phyloP scores from a whole-genome alignment of 2,329 filamentous ascomycete genomes.

The Aspergillus tamarii region DNA sequence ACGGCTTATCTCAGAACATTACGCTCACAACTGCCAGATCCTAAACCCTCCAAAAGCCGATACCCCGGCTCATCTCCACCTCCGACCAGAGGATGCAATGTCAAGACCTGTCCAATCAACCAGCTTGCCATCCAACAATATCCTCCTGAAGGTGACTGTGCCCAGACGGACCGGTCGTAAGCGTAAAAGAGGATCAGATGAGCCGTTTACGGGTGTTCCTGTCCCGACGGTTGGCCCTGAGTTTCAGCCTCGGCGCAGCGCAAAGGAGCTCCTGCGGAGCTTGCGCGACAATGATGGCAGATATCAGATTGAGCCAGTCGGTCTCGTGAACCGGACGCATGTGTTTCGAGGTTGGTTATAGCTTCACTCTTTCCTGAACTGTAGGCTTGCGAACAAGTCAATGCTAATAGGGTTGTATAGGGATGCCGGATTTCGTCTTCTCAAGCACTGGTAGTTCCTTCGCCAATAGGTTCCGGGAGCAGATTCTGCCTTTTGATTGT shows the following conservation, averaged over 20 bases:
- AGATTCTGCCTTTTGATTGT: slow-evolving; percentile 74
- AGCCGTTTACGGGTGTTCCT: slow-evolving; percentile 60
- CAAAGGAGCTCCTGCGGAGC: slow-evolving; percentile 44
- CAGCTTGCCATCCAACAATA: slow-evolving; percentile 75
- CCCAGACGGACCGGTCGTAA: slow-evolving; percentile 86
- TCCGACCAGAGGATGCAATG: slow-evolving; percentile 78
- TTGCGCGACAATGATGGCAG: slow-evolving; percentile 70
- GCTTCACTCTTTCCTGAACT: neutral
- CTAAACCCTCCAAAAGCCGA: slow-evolving; percentile 50
- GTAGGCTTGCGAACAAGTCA: neutral
- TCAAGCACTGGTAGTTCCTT: slow-evolving; percentile 70
- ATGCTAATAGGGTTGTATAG: slow-evolving; percentile 37
- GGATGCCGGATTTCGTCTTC: slow-evolving; percentile 84
- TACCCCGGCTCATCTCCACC: slow-evolving; percentile 66
- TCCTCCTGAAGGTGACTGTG: slow-evolving; percentile 83
- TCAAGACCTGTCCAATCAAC: slow-evolving; percentile 78
- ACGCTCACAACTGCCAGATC: slow-evolving; percentile 40
- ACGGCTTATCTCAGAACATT: neutral
- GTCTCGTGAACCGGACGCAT: slow-evolving; percentile 77
- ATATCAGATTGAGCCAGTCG: slow-evolving; percentile 72
- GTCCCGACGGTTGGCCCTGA: slow-evolving; percentile 30
- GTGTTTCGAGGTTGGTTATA: slow-evolving; percentile 71
- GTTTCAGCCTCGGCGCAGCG: slow-evolving; percentile 24
- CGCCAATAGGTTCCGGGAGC: slow-evolving; percentile 70
- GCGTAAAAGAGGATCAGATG: slow-evolving; percentile 76